Base-by-base conservation (phyloP, 1,139 yeast species). In the Hemisphaericaspora lyxosophila region DNA sequence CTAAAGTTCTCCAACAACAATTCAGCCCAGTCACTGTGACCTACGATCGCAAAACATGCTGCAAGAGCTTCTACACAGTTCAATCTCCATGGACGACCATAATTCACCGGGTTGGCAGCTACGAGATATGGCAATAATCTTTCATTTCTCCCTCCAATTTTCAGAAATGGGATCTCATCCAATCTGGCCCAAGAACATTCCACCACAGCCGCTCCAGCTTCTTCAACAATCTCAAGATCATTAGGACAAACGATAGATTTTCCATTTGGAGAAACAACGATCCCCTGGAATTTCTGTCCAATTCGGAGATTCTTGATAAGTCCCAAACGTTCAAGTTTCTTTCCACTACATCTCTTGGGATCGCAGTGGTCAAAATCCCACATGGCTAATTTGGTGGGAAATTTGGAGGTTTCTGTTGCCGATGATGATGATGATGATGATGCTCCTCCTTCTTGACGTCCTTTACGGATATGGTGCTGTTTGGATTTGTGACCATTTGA, bases 291-390 rank as follows among this genome's bases (percentile, higher is more conserved):
- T 62, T 89, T 92, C 54, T 90, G 97, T 0, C 98, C 98, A 11
- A 92, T 78, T 44, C 95, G 67, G 44, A 94, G 60, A 43, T 80
- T 78, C 45, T 80, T 80, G 35, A 94, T 89, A 23, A 88, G 63
- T 0, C 98, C 98, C 26, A 92, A 62, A 40, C 98, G 70, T 56
- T 88, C 96, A 26, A 92, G 70, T 58, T 90, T 92, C 66, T 92
- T 92, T 17, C 98, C 99, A 47, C 95, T 85, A 57, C 99, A 92
- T 57, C 97, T 74, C 58, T 94, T 94, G 3, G 99, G 99, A 62
- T 92, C 98, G 65, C 99, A 92, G 59, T 92, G 99, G 51, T 90
- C 96, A 57, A 94, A 92, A 62, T 92, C 92, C 97, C 95, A 85
- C 95, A 85, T 85, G 8, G 90, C 92, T 27, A 85, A 53, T 54